Evolutionary conservation across 257 asterid species (phyloP).

Genomic region (Leonotis leonurus): DNA sequence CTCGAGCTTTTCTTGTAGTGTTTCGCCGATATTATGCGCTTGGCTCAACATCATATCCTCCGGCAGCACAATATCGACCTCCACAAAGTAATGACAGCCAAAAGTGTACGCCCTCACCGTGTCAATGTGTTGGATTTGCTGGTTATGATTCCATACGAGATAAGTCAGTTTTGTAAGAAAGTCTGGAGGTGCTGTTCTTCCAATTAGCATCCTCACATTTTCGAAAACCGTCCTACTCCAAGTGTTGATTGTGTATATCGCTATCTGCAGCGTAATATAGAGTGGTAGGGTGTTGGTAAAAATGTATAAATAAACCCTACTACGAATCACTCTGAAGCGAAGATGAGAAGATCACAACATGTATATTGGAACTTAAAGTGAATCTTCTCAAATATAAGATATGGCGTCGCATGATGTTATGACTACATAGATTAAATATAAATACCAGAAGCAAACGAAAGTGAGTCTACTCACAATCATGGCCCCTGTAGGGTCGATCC

Average conservation of each 20-base stretch:
- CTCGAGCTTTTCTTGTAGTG: conserved; percentile 75
- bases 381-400: too few relatives aligned
- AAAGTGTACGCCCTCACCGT: conserved; percentile 84
- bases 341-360: too few relatives aligned
- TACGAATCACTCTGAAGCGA: too few relatives aligned
- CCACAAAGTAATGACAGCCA: conserved; percentile 84
- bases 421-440: too few relatives aligned
- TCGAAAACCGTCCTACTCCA: conserved; percentile 89
- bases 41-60: conserved; percentile 60
- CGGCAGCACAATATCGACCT: conserved; percentile 80
- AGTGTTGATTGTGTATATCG: conserved; percentile 72
- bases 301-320: too few relatives aligned
- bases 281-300: too few relatives aligned
- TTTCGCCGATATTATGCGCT: conserved; percentile 88
- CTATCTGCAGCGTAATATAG: too few relatives aligned
- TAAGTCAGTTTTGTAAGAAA: conserved; percentile 69
- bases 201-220: conserved; percentile 72
- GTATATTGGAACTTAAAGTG: too few relatives aligned
- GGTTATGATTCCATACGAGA: conserved; percentile 81
- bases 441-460: too few relatives aligned
- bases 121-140: conserved; percentile 69
- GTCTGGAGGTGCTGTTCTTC: conserved; percentile 95
- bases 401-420: too few relatives aligned
- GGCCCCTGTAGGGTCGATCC: conserved; percentile 95
- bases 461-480: too few relatives aligned